A percentile compares a stretch with the other conserved stretches of the same genome.
Conservation (phyloP, 768 basidiomycete species). For the Collybiopsis luxurians region DNA sequence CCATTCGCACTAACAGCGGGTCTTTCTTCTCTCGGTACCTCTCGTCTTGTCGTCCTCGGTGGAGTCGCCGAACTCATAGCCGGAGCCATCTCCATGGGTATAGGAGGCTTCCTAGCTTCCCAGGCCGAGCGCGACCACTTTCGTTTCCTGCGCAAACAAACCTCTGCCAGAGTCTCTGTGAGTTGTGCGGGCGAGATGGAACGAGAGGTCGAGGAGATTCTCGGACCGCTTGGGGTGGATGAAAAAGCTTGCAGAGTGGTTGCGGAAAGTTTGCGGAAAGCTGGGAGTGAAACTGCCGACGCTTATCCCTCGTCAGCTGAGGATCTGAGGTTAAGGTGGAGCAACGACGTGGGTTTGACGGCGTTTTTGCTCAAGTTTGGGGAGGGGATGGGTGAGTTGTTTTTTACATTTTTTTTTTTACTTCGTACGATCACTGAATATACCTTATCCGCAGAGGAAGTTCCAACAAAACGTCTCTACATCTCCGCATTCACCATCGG, state of each 20-base stretch:
- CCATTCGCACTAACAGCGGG: conserved; percentile 92
- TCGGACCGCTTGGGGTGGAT: conserved; percentile 89
- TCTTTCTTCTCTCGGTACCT: conserved; percentile 84
- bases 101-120: conserved; percentile 96
- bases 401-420: background rate
- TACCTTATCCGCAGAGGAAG: conserved; percentile 61
- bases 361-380: conserved; percentile 96
- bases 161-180: conserved; percentile 76
- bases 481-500: conserved; percentile 94
- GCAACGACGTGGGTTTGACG: conserved; percentile 80
- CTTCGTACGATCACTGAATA: background rate
- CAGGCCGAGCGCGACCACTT: conserved; percentile 97
- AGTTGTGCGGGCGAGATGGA: conserved; percentile 96
- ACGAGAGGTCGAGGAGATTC: conserved; percentile 85
- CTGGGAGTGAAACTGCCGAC: conserved; percentile 45
- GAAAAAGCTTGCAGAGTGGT: conserved; percentile 77
- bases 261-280: conserved; percentile 67
- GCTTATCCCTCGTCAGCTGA: background rate
- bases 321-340: conserved; percentile 48
- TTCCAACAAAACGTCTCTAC: conserved; percentile 81
- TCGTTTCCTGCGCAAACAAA: conserved; percentile 73
- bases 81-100: conserved; percentile 97
- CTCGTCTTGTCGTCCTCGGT: conserved; percentile 88
- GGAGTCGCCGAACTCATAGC: conserved; percentile 96
- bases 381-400: conserved; percentile 82